Conservation (phyloP, 106 monocot species). For the Acorus calamus region DNA sequence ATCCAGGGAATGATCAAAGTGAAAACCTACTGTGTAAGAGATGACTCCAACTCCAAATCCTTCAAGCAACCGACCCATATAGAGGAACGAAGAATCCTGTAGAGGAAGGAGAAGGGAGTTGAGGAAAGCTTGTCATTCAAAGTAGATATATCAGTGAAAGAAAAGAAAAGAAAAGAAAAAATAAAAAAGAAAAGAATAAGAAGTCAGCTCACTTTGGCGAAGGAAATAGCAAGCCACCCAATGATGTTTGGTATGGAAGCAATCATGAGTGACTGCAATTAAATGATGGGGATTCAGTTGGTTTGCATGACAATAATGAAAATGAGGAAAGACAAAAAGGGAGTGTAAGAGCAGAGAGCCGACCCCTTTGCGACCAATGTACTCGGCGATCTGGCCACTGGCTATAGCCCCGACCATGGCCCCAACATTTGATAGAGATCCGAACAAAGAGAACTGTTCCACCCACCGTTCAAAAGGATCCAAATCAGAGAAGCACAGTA, state of each 20-base stretch:
- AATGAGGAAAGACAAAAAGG: neutral
- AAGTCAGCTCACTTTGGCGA: constrained; percentile 45
- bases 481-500: no score
- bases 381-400: constrained; percentile 91
- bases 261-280: constrained; percentile 76
- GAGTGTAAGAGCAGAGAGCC: neutral
- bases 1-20: neutral
- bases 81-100: constrained; percentile 87
- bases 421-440: constrained; percentile 92
- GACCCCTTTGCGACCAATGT: constrained; percentile 93
- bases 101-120: neutral
- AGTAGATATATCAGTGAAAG: neutral
- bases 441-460: constrained; percentile 68
- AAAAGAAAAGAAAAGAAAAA: no score
- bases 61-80: constrained; percentile 85
- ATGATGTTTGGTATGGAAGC: constrained; percentile 86
- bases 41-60: constrained; percentile 93
- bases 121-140: neutral
- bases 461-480: no score
- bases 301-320: neutral
- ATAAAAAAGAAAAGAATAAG: neutral
- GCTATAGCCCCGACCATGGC: constrained; percentile 96
- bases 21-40: constrained; percentile 50
- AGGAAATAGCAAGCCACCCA: constrained; percentile 88
- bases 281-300: neutral